Percentiles rank a stretch among this genome's conserved stretches.
These are phyloP conservation scores for Phytophthora pseudosyringae DNA, from an alignment of 352 stramenopile species.

Conservation along the genomic window DNA sequence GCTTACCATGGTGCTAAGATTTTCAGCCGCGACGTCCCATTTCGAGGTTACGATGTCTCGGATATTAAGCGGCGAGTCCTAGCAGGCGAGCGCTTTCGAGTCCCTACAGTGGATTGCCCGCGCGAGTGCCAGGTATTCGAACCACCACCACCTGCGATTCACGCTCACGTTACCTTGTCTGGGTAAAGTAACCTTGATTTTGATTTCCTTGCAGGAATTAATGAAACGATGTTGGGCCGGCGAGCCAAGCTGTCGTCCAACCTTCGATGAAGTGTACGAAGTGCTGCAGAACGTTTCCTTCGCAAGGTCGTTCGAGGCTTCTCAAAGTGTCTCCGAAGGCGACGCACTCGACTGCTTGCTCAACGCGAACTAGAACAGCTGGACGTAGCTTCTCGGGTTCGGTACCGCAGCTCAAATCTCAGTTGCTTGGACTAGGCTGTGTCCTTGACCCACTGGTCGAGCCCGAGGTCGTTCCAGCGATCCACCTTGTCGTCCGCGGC, in stretches of 20 bases:
- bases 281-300: constrained; percentile 43
- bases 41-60: constrained; percentile 68
- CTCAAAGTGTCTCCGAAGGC: constrained; percentile 49
- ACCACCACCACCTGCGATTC: background rate
- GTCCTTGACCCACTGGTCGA: constrained; percentile 69
- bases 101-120: constrained; percentile 80
- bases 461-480: constrained; percentile 80
- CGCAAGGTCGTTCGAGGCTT: constrained; percentile 38
- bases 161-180: background rate
- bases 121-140: constrained; percentile 53
- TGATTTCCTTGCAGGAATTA: constrained; percentile 45
- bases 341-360: constrained; percentile 69
- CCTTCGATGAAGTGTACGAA: constrained; percentile 69
- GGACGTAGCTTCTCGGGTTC: background rate
- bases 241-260: constrained; percentile 55
- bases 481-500: constrained; percentile 67
- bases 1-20: constrained; percentile 45
- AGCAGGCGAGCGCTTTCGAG: constrained; percentile 67
- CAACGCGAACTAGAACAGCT: constrained; percentile 35
- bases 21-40: constrained; percentile 81
- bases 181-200: background rate
- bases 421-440: constrained; percentile 26
- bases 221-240: constrained; percentile 76
- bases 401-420: background rate
- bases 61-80: constrained; percentile 83